Conservation (phyloP, 2,329 filamentous ascomycete species). For the Macrophomina pseudophaseolina region DNA sequence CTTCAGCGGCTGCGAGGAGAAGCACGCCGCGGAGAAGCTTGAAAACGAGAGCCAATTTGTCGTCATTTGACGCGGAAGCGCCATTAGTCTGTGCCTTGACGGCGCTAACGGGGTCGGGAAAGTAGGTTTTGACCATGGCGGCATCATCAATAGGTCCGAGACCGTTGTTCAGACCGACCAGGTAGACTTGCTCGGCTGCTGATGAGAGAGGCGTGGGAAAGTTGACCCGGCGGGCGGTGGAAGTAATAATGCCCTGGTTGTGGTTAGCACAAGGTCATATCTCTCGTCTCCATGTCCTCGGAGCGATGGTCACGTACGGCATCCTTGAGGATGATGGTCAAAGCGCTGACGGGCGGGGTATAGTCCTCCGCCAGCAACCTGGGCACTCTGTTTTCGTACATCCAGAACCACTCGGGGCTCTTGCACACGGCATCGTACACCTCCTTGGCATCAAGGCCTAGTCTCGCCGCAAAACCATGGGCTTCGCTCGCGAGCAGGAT, state of each 20-base stretch:
- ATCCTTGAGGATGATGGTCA: conserved; percentile 56
- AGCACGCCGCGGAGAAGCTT: conserved; percentile 43
- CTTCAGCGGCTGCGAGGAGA: conserved; percentile 44
- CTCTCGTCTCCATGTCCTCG: background rate
- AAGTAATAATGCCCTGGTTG: conserved; percentile 66
- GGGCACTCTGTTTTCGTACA: conserved; percentile 62
- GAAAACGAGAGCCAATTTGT: conserved; percentile 43
- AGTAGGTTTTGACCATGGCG: conserved; percentile 61
- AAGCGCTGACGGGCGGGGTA: conserved; percentile 50
- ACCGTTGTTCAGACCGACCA: conserved; percentile 63
- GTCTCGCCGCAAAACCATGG: conserved; percentile 60
- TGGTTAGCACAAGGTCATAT: background rate
- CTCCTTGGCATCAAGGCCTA: conserved; percentile 58
- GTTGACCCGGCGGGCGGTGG: conserved; percentile 61
- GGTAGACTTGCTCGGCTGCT: conserved; percentile 69
- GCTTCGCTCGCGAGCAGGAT: conserved; percentile 62
- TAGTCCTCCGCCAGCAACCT: conserved; percentile 60
- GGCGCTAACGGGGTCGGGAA: conserved; percentile 44
- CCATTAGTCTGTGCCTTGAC: conserved; percentile 35
- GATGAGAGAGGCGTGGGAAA: conserved; percentile 67
- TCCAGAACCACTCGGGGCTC: conserved; percentile 53
- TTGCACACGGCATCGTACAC: conserved; percentile 55
- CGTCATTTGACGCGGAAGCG: conserved; percentile 30
- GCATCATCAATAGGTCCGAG: conserved; percentile 61
- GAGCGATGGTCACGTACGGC: conserved; percentile 37